phyloP scores from a whole-genome alignment of 2,329 filamentous ascomycete genomes.

The Trichoderma citrinoviride region DNA sequence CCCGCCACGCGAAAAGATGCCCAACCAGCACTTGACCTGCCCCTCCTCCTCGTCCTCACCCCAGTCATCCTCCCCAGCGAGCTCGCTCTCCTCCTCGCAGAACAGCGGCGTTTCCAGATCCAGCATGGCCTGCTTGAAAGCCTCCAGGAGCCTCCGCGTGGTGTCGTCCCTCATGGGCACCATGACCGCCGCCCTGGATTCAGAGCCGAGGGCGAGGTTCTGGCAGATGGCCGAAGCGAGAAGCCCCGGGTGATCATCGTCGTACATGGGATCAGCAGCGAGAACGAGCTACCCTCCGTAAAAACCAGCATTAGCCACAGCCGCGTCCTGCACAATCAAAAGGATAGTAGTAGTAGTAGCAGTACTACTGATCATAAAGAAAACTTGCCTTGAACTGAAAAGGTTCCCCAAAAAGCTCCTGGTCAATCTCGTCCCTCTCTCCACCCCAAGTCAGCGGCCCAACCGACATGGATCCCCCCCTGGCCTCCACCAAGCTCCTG shows the following conservation, averaged over 20 bases:
- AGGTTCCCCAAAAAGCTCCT: constrained; percentile 42
- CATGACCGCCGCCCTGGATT: constrained; percentile 72
- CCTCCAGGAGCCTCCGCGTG: constrained; percentile 57
- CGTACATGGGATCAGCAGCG: constrained; percentile 84
- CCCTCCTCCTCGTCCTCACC: constrained; percentile 49
- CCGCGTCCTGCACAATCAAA: neutral
- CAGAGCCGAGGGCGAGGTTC: constrained; percentile 58
- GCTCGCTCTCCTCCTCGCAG: constrained; percentile 58
- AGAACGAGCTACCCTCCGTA: constrained; percentile 69
- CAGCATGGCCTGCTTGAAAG: constrained; percentile 62
- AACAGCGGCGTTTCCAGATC: constrained; percentile 45
- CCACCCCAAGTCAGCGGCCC: constrained; percentile 75
- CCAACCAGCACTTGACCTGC: constrained; percentile 66
- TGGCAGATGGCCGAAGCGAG: constrained; percentile 67
- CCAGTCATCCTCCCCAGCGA: constrained; percentile 74
- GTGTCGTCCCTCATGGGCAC: constrained; percentile 74
- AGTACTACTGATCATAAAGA: too few species aligned
- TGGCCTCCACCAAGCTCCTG: constrained; percentile 48
- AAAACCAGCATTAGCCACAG: neutral
- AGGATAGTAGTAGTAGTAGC: fast-evolving
- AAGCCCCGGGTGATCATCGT: constrained; percentile 73
- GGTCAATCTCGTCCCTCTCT: constrained; percentile 43
- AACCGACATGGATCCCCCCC: constrained; percentile 57
- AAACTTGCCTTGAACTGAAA: constrained; percentile 52
- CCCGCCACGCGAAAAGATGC: constrained; percentile 49